Percentiles rank a stretch among this genome's conserved stretches.
Conservation (phyloP, 2,329 filamentous ascomycete genomes). For the Aspergillus sergii region DNA sequence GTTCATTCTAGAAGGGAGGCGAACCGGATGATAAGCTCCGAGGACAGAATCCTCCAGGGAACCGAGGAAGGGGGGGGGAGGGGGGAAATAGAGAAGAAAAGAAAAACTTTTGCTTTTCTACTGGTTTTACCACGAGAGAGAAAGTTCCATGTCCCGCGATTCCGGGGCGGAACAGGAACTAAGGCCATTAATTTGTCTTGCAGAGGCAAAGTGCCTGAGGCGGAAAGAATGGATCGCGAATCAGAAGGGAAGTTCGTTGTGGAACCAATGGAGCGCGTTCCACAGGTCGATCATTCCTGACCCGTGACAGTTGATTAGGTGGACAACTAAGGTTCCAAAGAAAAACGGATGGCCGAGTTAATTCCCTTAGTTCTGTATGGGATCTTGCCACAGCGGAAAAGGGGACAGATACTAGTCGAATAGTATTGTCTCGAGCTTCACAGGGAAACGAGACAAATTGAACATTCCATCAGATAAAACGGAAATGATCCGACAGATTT, state of each 20-base stretch:
- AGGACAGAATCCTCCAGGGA: background rate
- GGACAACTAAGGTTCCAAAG: background rate
- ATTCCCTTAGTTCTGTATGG: conserved; percentile 1
- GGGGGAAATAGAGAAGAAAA: background rate
- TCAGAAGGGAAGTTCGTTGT: background rate
- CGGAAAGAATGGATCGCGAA: conserved; percentile 12
- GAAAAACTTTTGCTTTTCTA: background rate
- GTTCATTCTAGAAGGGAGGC: conserved; percentile 13
- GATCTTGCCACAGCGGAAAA: conserved; percentile 10
- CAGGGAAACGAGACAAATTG: background rate
- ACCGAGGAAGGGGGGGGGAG: background rate
- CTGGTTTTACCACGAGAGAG: background rate
- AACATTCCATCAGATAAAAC: background rate
- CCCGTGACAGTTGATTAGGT: conserved; percentile 9
- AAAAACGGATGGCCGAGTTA: background rate
- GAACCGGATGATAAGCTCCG: conserved; percentile 11
- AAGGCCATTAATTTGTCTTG: background rate
- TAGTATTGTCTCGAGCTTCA: background rate
- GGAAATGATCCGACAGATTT: background rate
- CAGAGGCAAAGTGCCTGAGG: conserved; percentile 10
- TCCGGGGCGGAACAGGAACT: background rate
- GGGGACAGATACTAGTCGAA: background rate
- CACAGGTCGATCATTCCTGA: conserved; percentile 17
- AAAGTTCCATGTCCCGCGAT: background rate
- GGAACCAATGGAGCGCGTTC: conserved; percentile 11